These are phyloP conservation scores for Thermochaetoides dissita DNA, from an alignment of 2,329 filamentous ascomycete species.

Conservation along the genomic window DNA sequence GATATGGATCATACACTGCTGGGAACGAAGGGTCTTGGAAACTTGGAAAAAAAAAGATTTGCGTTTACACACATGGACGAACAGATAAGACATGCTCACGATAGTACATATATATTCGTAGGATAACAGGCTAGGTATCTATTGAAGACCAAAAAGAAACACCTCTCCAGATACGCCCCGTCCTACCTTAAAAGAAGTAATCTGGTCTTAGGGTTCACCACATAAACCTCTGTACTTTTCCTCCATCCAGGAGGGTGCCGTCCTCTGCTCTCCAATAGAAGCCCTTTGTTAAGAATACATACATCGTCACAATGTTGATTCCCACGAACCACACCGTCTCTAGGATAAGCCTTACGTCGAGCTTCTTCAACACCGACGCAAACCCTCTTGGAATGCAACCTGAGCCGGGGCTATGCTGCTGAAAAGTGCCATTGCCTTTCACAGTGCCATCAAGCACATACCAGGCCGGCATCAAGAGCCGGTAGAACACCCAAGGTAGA, in stretches of 20 bases:
- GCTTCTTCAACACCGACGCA: slow-evolving; percentile 9
- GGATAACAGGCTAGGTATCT: no score
- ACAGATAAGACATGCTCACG: no score
- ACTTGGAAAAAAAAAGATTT: no score
- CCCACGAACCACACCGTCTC: slow-evolving; percentile 58
- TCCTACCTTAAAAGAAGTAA: no score
- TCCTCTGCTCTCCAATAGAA: slow-evolving; percentile 50
- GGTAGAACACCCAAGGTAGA: slow-evolving; percentile 86
- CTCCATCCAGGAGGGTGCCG: slow-evolving; percentile 38
- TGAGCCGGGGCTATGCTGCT: no score
- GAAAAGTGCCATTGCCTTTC: no score
- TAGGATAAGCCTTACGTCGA: slow-evolving; percentile 35
- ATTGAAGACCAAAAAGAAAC: no score
- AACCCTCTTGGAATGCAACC: not conserved
- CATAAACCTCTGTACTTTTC: slow-evolving; percentile 62
- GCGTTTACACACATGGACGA: no score
- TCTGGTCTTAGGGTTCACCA: slow-evolving; percentile 37
- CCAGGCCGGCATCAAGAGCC: slow-evolving; percentile 57
- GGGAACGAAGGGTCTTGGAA: no score
- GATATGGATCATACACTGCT: no score
- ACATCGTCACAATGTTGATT: slow-evolving; percentile 54
- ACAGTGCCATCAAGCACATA: not conserved
- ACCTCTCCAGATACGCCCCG: no score
- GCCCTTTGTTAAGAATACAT: slow-evolving; percentile 53
- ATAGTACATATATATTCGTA: no score